phyloP scores from a whole-genome alignment of 2,329 filamentous ascomycete genomes.

The Claviceps digitariae region DNA sequence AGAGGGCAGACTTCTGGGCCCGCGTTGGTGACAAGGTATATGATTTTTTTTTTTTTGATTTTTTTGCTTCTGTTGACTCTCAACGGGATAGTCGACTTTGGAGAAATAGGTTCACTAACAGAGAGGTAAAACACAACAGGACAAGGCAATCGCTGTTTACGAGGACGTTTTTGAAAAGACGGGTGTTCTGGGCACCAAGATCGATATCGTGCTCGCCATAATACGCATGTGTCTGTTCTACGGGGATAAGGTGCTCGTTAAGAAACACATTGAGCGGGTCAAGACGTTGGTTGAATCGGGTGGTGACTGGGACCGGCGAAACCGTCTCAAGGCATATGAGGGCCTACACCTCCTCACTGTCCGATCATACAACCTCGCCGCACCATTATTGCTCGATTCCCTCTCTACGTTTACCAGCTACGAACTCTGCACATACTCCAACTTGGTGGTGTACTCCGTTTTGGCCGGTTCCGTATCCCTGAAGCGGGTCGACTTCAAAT shows the following conservation, averaged over 20 bases:
- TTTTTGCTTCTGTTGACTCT: background rate
- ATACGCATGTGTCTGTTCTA: slow-evolving; percentile 95
- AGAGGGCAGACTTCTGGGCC: slow-evolving; percentile 93
- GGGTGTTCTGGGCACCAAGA: slow-evolving; percentile 91
- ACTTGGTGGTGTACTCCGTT: slow-evolving; percentile 87
- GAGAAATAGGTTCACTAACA: background rate
- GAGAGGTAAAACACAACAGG: slow-evolving; percentile 35
- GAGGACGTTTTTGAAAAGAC: slow-evolving; percentile 94
- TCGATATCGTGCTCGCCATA: slow-evolving; percentile 91
- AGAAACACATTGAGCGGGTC: slow-evolving; percentile 86
- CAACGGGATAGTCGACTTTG: background rate
- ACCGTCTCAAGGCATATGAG: slow-evolving; percentile 97
- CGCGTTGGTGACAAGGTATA: slow-evolving; percentile 87
- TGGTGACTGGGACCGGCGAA: slow-evolving; percentile 96
- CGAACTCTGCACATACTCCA: slow-evolving; percentile 94
- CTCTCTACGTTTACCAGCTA: slow-evolving; percentile 97
- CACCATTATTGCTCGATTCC: slow-evolving; percentile 88
- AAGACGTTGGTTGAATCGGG: slow-evolving; percentile 84
- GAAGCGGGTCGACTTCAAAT: slow-evolving; percentile 97
- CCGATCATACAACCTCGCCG: slow-evolving; percentile 78
- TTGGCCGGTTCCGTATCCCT: slow-evolving; percentile 87
- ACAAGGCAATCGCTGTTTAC: slow-evolving; percentile 85
- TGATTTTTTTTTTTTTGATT: background rate
- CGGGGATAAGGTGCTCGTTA: slow-evolving; percentile 79
- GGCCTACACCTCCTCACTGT: slow-evolving; percentile 86